These are phyloP conservation scores for Paracoccidioides brasiliensis DNA, from an alignment of 2,329 filamentous ascomycete genomes.

Conservation along the genomic window DNA sequence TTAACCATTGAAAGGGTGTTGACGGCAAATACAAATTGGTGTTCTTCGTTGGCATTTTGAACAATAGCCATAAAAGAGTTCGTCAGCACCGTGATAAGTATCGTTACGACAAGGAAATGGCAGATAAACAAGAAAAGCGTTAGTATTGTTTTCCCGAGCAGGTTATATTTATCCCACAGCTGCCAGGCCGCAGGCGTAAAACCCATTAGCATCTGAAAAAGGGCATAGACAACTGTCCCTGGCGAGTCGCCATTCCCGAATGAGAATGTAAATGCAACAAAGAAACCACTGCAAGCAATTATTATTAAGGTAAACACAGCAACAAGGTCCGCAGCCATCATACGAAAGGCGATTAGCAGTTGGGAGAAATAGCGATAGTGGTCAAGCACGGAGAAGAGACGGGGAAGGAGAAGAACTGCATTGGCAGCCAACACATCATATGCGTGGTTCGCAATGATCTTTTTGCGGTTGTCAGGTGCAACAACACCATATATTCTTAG, in stretches of 20 bases:
- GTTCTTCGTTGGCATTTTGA: constrained; percentile 84
- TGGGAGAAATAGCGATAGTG: constrained; percentile 96
- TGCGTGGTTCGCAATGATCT: constrained; percentile 66
- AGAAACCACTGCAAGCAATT: constrained; percentile 86
- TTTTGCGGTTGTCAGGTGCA: constrained; percentile 54
- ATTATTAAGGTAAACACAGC: constrained; percentile 74
- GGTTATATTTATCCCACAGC: constrained; percentile 67
- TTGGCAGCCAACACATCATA: constrained; percentile 92
- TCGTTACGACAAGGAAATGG: constrained; percentile 88
- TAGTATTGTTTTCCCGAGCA: constrained; percentile 62
- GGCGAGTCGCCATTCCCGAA: constrained; percentile 57
- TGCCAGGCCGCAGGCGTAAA: constrained; percentile 95
- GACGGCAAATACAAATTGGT: constrained; percentile 84
- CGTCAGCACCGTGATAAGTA: constrained; percentile 87
- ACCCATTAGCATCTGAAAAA: constrained; percentile 91
- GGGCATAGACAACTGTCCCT: constrained; percentile 66
- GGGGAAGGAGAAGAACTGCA: constrained; percentile 76
- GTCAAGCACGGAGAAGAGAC: constrained; percentile 83
- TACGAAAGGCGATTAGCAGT: constrained; percentile 79
- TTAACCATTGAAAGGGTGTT: constrained; percentile 98
- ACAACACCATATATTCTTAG: constrained; percentile 81
- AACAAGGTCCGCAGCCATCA: constrained; percentile 83
- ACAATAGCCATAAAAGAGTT: constrained; percentile 95
- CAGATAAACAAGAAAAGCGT: constrained; percentile 82
- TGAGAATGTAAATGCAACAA: constrained; percentile 83